A percentile compares a stretch with the other conserved stretches of the same genome.
Evolutionary conservation across 176 grass and related monocot genomes (phyloP).

Genomic region (Carex kokanica): DNA sequence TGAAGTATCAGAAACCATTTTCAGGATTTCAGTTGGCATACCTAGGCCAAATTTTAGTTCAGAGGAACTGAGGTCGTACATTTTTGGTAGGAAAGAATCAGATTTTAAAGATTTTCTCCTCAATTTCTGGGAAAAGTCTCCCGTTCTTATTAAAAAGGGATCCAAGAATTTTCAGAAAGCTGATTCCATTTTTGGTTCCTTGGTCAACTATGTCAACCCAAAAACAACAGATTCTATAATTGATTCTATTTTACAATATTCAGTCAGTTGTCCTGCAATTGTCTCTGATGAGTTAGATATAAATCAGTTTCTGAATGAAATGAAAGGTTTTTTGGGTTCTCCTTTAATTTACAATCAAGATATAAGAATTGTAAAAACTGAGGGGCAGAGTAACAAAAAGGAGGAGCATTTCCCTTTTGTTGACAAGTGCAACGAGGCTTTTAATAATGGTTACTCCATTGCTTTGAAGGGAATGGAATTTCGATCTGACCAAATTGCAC

Average conservation of each 20-base stretch:
- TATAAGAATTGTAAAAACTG: conserved; percentile 62
- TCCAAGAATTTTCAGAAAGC: conserved; percentile 14
- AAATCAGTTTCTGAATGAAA: conserved; percentile 52
- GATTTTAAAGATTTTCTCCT: conserved; percentile 48
- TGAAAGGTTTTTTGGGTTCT: conserved; percentile 42
- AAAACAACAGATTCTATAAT: conserved; percentile 38
- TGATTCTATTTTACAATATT: conserved; percentile 44
- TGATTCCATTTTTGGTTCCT: conserved; percentile 42
- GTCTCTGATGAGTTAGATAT: conserved; percentile 72
- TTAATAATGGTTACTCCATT: conserved; percentile 69
- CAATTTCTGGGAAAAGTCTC: conserved; percentile 58
- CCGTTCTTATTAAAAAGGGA: conserved; percentile 39
- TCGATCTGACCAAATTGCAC: conserved; percentile 53
- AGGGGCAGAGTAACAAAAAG: background rate
- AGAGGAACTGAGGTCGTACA: conserved; percentile 26
- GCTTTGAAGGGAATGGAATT: conserved; percentile 85
- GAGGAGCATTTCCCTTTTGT: conserved; percentile 54
- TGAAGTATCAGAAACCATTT: conserved; percentile 69
- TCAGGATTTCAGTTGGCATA: conserved; percentile 62
- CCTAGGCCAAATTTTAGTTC: conserved; percentile 22
- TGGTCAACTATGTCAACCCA: conserved; percentile 38
- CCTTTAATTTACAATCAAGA: conserved; percentile 57
- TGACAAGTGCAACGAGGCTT: conserved; percentile 48
- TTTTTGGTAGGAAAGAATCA: conserved; percentile 50
- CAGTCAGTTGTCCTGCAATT: conserved; percentile 70